phyloP scores from a whole-genome alignment of 495 filamentous ascomycete species.

The Penicillium pulvis region DNA sequence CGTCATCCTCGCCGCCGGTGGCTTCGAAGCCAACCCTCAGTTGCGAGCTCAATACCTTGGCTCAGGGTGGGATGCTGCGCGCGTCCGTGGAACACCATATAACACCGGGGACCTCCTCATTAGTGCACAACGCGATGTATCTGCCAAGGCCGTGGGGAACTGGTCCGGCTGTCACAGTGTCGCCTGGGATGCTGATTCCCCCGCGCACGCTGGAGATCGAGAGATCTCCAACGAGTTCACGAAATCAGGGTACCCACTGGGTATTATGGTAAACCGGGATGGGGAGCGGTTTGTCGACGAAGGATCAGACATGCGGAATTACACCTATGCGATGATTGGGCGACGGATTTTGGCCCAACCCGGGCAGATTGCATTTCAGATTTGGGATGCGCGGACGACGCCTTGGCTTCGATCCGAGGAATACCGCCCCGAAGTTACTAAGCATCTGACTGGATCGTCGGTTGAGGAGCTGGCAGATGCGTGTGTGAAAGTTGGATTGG shows the following conservation, averaged over 20 bases:
- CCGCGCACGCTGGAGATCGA: slow-evolving; percentile 51
- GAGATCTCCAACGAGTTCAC: slow-evolving; percentile 63
- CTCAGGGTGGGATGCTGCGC: slow-evolving; percentile 60
- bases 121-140: slow-evolving; percentile 50
- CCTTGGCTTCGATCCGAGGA: slow-evolving; percentile 57
- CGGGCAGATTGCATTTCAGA: slow-evolving; percentile 57
- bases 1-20: slow-evolving; percentile 60
- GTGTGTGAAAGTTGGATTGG: slow-evolving; percentile 44
- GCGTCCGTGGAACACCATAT: slow-evolving; percentile 61
- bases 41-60: slow-evolving; percentile 60
- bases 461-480: slow-evolving; percentile 56
- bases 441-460: slow-evolving; percentile 47
- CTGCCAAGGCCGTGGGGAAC: slow-evolving; percentile 53
- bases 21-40: slow-evolving; percentile 60
- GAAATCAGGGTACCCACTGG: slow-evolving; percentile 66
- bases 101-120: slow-evolving; percentile 58
- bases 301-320: slow-evolving; percentile 62
- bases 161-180: slow-evolving; percentile 64
- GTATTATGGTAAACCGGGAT: slow-evolving; percentile 59
- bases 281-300: slow-evolving; percentile 66
- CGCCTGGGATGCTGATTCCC: slow-evolving; percentile 63
- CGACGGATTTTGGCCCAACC: slow-evolving; percentile 57
- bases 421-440: slow-evolving; percentile 56
- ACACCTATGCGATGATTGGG: slow-evolving; percentile 65
- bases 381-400: slow-evolving; percentile 57